A percentile compares a stretch with the other conserved stretches of the same genome.
Evolutionary conservation across 139 green algal genomes (phyloP).

Genomic region (Microglena sp.): DNA sequence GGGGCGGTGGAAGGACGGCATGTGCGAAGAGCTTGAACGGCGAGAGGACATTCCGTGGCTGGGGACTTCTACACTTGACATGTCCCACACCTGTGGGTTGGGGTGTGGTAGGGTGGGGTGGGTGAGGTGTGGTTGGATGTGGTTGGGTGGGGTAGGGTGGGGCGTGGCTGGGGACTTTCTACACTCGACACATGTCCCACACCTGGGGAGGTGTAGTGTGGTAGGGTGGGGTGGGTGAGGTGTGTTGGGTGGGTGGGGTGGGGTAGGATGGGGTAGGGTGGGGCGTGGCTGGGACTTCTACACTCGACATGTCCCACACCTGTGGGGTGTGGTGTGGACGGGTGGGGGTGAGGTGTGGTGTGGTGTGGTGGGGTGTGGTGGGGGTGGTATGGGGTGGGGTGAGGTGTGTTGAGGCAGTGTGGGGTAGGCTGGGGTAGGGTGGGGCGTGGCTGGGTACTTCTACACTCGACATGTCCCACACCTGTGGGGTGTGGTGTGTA

Average conservation of each 20-base stretch:
- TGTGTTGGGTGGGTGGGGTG: too few species aligned
- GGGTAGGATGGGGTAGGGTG: too few species aligned
- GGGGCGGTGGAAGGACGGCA: constrained; percentile 21
- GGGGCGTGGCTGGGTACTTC: not conserved
- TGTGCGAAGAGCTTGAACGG: not conserved
- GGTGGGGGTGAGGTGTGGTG: too few species aligned
- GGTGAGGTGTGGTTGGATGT: too few species aligned
- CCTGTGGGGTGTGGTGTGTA: too few species aligned
- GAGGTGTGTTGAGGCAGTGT: not conserved
- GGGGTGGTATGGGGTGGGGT: too few species aligned
- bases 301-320: constrained; percentile 24
- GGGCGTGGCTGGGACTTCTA: too few species aligned
- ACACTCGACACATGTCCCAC: not conserved
- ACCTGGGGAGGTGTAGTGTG: too few species aligned
- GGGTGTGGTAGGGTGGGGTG: too few species aligned
- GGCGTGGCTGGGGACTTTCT: not conserved
- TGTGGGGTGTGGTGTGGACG: not conserved
- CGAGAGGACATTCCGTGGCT: not conserved
- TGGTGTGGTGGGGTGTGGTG: too few species aligned
- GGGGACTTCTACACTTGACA: not conserved
- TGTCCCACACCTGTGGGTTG: constrained; percentile 16
- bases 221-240: too few species aligned
- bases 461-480: not conserved
- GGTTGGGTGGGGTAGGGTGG: not conserved
- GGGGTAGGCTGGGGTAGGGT: not conserved